Evolutionary conservation across 768 basidiomycete species (phyloP), one percentile per base, ranked within the genome.

Genomic region (Podaxis mareebaensis): DNA sequence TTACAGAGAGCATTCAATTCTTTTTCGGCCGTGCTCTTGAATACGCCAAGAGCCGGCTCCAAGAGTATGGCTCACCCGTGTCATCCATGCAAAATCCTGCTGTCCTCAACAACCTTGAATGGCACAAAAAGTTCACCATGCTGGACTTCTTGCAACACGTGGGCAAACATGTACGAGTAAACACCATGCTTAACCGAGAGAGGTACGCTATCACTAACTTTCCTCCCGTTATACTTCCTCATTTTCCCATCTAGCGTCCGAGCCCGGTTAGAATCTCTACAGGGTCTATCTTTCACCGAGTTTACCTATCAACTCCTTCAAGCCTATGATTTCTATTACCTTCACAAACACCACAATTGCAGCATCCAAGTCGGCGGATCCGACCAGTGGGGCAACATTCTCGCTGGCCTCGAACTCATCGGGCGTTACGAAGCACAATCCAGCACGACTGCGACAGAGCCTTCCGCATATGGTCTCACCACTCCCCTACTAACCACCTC

Each of bases 341-440:
- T 99, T 8, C 77, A 91, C 72, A 79, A 81, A 66, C 73, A 82
- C 22, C 79, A 84, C 58, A 80, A 79, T 3, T 98, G 96, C 74
- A 84, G 85, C 13, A 84, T 97, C 48, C 97, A 99, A 75, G 77
- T 99, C 46, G 97, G 97, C 54, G 97, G 97, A 10, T 96, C 95
- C 0, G 97, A 99, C 74, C 97, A 99, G 74, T 97, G 95, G 92
- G 97, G 97, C 15, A 99, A 99, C 72, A 98, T 99, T 66, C 77
- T 96, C 33, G 92, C 93, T 28, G 97, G 97, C 22, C 80, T 98
- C 38, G 95, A 98, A 61, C 84, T 99, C 61, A 96, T 99, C 69
- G 83, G 86, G 60, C 87, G 88, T 56, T 28, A 63, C 44, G 61
- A 62, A 54, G 0, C 61, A 13, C 54, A 24, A 46, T 22, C 46